Percentiles rank a stretch among this genome's conserved stretches.
These are phyloP conservation scores for Vitis labrusca DNA, from an alignment of 164 flowering plant species.

Conservation along the genomic window DNA sequence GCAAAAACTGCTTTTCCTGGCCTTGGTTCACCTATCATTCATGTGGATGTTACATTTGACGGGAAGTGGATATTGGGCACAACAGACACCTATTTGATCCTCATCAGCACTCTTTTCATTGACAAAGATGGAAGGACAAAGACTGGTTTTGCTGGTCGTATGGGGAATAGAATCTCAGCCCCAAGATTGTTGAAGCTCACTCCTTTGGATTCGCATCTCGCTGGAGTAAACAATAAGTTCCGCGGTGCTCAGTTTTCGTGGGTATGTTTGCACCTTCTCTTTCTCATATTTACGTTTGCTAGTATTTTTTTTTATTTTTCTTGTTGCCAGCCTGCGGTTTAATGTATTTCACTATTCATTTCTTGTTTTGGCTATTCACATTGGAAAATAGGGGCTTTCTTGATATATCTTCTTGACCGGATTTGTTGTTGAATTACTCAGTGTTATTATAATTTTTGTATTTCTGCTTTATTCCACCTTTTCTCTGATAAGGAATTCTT, in stretches of 20 bases:
- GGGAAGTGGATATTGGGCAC: slow-evolving; percentile 99
- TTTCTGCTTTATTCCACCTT: too few species aligned
- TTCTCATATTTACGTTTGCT: not conserved
- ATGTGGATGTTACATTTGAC: slow-evolving; percentile 96
- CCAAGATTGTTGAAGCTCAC: slow-evolving; percentile 91
- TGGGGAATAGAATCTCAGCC: slow-evolving; percentile 89
- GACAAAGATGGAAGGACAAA: slow-evolving; percentile 90
- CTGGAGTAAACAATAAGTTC: slow-evolving; percentile 78
- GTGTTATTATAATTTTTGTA: too few species aligned
- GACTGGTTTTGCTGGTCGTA: slow-evolving; percentile 86
- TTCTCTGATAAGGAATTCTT: too few species aligned
- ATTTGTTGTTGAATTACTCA: not conserved
- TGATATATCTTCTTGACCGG: not conserved
- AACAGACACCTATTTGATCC: slow-evolving; percentile 84
- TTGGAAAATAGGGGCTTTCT: not conserved
- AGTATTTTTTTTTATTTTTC: not conserved
- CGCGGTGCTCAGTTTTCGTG: slow-evolving; percentile 95
- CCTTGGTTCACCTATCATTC: slow-evolving; percentile 91
- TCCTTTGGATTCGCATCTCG: slow-evolving; percentile 87
- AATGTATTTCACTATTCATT: not conserved
- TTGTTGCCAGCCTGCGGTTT: not conserved
- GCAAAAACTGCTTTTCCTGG: slow-evolving; percentile 99
- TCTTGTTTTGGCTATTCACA: not conserved
- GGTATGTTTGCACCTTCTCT: slow-evolving; percentile 44
- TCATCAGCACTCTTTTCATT: slow-evolving; percentile 80